Percentiles rank a stretch among this genome's conserved stretches.
These are phyloP conservation scores for Maudiozyma barnettii DNA, from an alignment of 805 yeast species.

Conservation along the genomic window DNA sequence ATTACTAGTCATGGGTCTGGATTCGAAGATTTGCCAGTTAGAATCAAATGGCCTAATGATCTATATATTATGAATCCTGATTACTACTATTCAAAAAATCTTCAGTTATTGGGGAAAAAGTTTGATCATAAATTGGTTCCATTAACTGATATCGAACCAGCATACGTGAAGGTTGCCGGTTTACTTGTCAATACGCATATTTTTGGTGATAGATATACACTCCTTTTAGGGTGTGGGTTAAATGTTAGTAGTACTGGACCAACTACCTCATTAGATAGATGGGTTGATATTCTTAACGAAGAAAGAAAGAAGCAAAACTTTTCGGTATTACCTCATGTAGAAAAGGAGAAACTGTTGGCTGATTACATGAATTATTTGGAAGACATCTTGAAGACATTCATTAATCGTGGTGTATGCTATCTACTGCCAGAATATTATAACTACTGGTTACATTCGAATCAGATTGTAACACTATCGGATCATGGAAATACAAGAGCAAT, in stretches of 20 bases:
- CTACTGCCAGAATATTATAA: conserved; percentile 65
- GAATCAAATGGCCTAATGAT: conserved; percentile 96
- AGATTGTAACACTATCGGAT: conserved; percentile 59
- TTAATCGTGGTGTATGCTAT: conserved; percentile 53
- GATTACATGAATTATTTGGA: conserved; percentile 57
- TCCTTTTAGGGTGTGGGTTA: conserved; percentile 81
- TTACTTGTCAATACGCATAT: conserved; percentile 72
- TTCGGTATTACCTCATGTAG: conserved; percentile 34
- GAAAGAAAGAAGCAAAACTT: conserved; percentile 27
- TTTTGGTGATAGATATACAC: conserved; percentile 46
- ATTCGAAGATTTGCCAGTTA: conserved; percentile 66
- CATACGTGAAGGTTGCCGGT: conserved; percentile 74
- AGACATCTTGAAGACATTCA: conserved; percentile 48
- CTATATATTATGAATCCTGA: conserved; percentile 67
- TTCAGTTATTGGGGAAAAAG: conserved; percentile 15
- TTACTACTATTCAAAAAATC: conserved; percentile 30
- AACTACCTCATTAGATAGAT: conserved; percentile 74
- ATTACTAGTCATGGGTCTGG: conserved; percentile 51
- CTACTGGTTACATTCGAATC: conserved; percentile 78
- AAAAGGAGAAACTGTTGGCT: conserved; percentile 41
- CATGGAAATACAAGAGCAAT: conserved; percentile 45
- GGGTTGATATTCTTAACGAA: conserved; percentile 53
- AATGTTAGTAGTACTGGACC: conserved; percentile 83
- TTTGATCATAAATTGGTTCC: conserved; percentile 28
- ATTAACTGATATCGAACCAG: conserved; percentile 48